Evolutionary conservation across 2,329 filamentous ascomycete species (phyloP), one percentile per base, ranked within the genome.

Genomic region (Tolypocladium inflatum): DNA sequence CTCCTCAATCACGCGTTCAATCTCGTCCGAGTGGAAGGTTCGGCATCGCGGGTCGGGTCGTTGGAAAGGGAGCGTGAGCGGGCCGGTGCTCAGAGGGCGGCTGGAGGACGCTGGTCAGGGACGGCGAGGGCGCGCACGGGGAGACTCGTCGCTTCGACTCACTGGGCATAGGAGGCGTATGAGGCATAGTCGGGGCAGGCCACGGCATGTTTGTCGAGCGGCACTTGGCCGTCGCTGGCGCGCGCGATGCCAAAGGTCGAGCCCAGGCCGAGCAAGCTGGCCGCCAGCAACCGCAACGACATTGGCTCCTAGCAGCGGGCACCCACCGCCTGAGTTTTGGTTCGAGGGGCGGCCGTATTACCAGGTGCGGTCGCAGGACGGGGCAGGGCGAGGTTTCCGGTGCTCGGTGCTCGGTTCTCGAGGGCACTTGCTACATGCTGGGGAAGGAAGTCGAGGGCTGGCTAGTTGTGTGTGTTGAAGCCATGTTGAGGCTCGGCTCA

Each of bases 1-100:
- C 64, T 97, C 86, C 37, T 84, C 72, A 61, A 99, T 97, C 55
- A 97, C 89, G 67, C 89, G 81, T 71, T 99, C 94, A 52, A 97
- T 95, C 4, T 88, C 80, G 30, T 88, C 83, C 1, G 92, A 97
- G 58, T 85, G 83, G 74, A 97, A 99, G 0, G 92, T 97, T 62
- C 94, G 89, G 72, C 94, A 99, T 70, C 84, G 82, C 57, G 79
- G 77, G 38, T 86, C 83, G 3, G 94, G 94, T 59, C 94, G 83
- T 71, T 99, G 94, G 72, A 85, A 97, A 0, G 94, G 91, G 1
- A 99, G 80, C 56, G 80, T 78, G 67, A 95, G 80, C 5, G 89
- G 88, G 1, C 94, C 94, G 23, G 86, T 78, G 71, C 90, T 96
- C 61, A 88, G 82, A 1, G 94, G 94, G 23, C 79, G 80, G 70